These are phyloP conservation scores for Backusella tuberculispora DNA, from an alignment of 192 early-diverging fungal species.

Conservation along the genomic window DNA sequence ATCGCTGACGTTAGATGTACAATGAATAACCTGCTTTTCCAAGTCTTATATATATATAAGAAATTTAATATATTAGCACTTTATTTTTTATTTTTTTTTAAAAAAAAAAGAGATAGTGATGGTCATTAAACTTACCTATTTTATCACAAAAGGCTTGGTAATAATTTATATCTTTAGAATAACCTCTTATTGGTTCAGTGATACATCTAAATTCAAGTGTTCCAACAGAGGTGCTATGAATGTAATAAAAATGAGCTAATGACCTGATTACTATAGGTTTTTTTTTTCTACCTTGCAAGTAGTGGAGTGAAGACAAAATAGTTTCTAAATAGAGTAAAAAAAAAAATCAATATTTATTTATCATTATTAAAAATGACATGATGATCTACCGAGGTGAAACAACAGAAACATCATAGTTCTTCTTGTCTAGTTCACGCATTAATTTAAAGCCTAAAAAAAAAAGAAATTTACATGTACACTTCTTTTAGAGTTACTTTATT, in stretches of 20 bases:
- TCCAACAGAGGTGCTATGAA: constrained; percentile 73
- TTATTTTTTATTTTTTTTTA: no score
- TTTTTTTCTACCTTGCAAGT: constrained; percentile 57
- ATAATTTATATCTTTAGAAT: constrained; percentile 60
- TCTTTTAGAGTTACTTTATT: background rate
- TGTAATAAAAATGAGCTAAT: background rate
- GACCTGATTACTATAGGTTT: background rate
- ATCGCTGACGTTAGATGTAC: constrained; percentile 44
- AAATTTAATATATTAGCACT: background rate
- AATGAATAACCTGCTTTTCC: constrained; percentile 43
- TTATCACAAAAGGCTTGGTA: constrained; percentile 66
- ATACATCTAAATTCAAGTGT: constrained; percentile 88
- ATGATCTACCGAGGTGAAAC: constrained; percentile 69
- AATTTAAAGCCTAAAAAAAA: constrained; percentile 72
- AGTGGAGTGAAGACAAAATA: constrained; percentile 90
- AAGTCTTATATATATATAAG: constrained; percentile 38
- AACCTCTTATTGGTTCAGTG: constrained; percentile 76
- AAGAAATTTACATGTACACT: background rate
- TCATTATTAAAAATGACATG: background rate
- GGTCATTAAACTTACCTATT: constrained; percentile 40
- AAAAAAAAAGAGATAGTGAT: background rate
- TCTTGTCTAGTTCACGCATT: constrained; percentile 68
- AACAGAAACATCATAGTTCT: constrained; percentile 71
- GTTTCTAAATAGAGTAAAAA: constrained; percentile 50
- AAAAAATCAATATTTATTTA: background rate